phyloP scores from a whole-genome alignment of 2,329 filamentous ascomycete species.

The Parascedosporium putredinis region DNA sequence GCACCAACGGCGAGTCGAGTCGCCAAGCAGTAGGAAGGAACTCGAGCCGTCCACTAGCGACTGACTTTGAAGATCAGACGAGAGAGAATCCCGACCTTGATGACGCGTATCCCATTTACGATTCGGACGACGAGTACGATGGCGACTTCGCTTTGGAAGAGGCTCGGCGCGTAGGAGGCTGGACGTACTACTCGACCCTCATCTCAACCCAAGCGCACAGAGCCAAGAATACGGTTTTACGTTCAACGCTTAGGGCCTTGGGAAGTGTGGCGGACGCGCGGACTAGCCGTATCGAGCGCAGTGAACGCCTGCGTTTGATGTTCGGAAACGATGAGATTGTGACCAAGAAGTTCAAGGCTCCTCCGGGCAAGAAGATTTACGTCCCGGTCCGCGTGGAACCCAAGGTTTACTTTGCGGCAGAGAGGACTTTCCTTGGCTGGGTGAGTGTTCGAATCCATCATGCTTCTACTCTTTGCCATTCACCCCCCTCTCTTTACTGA shows the following conservation, averaged over 20 bases:
- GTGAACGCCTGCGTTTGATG: conserved; percentile 41
- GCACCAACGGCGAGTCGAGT: conserved; percentile 25
- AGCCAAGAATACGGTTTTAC: conserved; percentile 3
- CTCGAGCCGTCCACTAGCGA: conserved; percentile 24
- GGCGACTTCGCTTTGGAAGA: conserved; percentile 67
- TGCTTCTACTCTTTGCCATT: no score
- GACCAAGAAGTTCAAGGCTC: conserved; percentile 56
- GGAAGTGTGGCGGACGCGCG: conserved; percentile 39
- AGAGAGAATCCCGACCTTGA: conserved; percentile 46
- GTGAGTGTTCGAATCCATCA: conserved; percentile 35
- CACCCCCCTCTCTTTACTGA: no score
- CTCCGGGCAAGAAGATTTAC: conserved; percentile 83
- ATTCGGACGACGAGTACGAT: conserved; percentile 71
- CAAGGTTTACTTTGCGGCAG: conserved; percentile 94
- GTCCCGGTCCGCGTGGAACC: conserved; percentile 93
- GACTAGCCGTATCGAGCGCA: conserved; percentile 44
- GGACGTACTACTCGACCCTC: conserved; percentile 58
- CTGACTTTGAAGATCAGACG: conserved; percentile 77
- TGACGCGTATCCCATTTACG: conserved; percentile 78
- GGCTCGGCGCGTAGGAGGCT: conserved; percentile 65
- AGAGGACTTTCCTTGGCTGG: conserved; percentile 94
- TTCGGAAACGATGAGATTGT: conserved; percentile 46
- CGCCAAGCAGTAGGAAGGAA: conserved; percentile 20
- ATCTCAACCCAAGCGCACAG: conserved; percentile 8
- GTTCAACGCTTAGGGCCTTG: conserved; percentile 16